phyloP scores from a whole-genome alignment of 2,329 filamentous ascomycete species.

The Phyllosticta capitalensis region DNA sequence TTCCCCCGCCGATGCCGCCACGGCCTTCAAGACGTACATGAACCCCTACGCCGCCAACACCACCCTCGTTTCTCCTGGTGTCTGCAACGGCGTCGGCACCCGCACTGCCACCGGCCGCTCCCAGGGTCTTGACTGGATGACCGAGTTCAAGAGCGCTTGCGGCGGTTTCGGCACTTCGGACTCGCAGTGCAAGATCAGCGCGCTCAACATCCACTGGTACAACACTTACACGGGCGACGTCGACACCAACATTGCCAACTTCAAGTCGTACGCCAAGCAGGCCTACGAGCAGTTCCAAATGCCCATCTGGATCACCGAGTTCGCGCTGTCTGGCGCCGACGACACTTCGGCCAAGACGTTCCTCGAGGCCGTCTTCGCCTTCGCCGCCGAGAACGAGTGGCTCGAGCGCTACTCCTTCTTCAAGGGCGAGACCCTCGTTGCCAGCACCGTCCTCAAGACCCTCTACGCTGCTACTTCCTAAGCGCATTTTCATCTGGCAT shows the following conservation, averaged over 20 bases:
- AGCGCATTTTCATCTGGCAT: constrained; percentile 2
- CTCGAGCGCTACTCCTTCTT: constrained; percentile 34
- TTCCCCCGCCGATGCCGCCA: constrained; percentile 42
- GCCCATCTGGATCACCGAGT: constrained; percentile 56
- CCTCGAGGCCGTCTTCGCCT: constrained; percentile 40
- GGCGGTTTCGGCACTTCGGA: constrained; percentile 32
- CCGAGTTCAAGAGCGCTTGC: constrained; percentile 45
- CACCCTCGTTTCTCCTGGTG: constrained; percentile 49
- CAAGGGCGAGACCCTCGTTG: constrained; percentile 16
- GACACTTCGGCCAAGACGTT: constrained; percentile 38
- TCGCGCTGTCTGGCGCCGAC: constrained; percentile 41
- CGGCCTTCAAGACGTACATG: constrained; percentile 45
- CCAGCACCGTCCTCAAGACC: constrained; percentile 1
- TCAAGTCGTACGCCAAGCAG: constrained; percentile 46
- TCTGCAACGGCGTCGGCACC: constrained; percentile 47
- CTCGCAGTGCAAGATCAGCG: constrained; percentile 46
- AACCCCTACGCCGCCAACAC: constrained; percentile 46
- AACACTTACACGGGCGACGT: constrained; percentile 23
- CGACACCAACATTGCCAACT: constrained; percentile 37
- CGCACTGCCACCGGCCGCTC: constrained; percentile 12
- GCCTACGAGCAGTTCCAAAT: constrained; percentile 29
- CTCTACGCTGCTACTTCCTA: constrained; percentile 6
- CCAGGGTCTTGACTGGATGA: constrained; percentile 49
- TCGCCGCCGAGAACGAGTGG: constrained; percentile 29
- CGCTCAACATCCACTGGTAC: constrained; percentile 58